Evolutionary conservation across 2,329 filamentous ascomycete genomes (phyloP).

Genomic region (Aspergillus quadrilineatus): DNA sequence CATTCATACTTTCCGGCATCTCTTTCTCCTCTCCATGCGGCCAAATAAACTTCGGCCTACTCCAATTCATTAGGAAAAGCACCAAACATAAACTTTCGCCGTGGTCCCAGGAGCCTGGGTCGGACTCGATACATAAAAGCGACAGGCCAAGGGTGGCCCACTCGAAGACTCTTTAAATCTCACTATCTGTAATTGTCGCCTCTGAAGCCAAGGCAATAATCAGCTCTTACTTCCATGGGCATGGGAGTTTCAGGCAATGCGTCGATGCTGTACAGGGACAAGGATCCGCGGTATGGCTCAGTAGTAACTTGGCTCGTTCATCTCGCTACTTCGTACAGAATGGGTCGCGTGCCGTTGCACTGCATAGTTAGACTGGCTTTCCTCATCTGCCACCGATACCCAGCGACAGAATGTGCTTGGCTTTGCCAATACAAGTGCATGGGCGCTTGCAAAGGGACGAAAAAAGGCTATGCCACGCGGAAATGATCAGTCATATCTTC

Average conservation of each 20-base stretch:
- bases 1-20: not conserved
- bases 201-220: not conserved
- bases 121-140: not conserved
- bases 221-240: not conserved
- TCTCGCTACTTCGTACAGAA: too few relatives aligned
- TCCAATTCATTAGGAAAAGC: not conserved
- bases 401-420: not conserved
- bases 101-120: constrained; percentile 1
- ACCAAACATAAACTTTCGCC: not conserved
- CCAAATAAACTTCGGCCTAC: not conserved
- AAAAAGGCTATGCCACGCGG: not conserved
- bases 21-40: not conserved
- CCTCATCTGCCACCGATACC: not conserved
- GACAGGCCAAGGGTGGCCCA: not conserved
- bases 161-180: not conserved
- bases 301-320: too few relatives aligned
- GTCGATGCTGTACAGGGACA: too few relatives aligned
- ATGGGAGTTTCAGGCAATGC: not conserved
- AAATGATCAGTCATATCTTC: not conserved
- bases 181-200: not conserved
- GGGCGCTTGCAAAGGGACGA: not conserved
- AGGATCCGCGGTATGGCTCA: too few relatives aligned
- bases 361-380: not conserved
- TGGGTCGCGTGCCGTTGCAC: not conserved
- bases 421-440: not conserved